Percentiles rank a stretch among this genome's conserved stretches.
These are phyloP conservation scores for Orychophragmus violaceus DNA, from an alignment of 345 rosid species.

Conservation along the genomic window DNA sequence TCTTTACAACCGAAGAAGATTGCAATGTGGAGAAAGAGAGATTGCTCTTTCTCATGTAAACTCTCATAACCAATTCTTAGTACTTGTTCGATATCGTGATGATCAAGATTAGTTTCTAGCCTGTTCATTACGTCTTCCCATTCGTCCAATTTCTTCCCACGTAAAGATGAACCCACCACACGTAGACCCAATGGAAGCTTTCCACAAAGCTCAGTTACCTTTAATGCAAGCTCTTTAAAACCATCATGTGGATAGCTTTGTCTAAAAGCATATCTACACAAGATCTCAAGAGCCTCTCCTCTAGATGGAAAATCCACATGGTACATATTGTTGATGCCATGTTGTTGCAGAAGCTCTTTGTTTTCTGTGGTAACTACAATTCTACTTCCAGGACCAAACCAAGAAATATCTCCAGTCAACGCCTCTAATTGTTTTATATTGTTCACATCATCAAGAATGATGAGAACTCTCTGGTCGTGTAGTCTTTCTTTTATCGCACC, in stretches of 20 bases:
- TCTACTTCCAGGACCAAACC: constrained; percentile 17
- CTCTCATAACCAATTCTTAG: neutral
- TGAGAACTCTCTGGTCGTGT: neutral
- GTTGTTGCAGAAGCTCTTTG: neutral
- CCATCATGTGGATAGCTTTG: neutral
- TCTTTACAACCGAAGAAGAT: neutral
- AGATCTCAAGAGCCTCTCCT: neutral
- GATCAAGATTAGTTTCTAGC: neutral
- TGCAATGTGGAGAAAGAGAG: constrained; percentile 1
- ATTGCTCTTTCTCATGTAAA: constrained; percentile 1
- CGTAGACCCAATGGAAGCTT: constrained; percentile 21
- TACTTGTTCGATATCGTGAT: neutral
- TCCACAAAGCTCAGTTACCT: neutral
- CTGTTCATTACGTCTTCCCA: neutral
- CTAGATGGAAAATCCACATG: neutral
- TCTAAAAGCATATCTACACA: constrained; percentile 3
- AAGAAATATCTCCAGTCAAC: neutral
- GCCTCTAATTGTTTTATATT: neutral
- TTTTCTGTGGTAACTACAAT: constrained; percentile 12
- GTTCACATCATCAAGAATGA: constrained; percentile 19
- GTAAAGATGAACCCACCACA: constrained; percentile 15
- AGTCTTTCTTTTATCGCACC: neutral
- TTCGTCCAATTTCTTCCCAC: neutral
- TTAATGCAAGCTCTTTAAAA: neutral
- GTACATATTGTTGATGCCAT: neutral